Evolutionary conservation across 2,329 filamentous ascomycete species (phyloP).

Genomic region (Paecilomyces sp.): DNA sequence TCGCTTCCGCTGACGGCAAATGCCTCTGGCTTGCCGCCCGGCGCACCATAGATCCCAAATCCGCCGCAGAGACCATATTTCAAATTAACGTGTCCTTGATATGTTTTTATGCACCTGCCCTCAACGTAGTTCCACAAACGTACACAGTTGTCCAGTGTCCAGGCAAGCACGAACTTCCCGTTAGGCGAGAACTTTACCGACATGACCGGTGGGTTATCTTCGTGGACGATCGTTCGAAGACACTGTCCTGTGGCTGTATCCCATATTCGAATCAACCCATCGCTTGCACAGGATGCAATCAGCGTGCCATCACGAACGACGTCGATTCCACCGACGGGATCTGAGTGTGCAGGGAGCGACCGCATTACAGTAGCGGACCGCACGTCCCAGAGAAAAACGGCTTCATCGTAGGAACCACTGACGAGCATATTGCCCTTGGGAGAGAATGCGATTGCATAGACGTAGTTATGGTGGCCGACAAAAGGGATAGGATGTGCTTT

Average conservation of each 20-base stretch:
- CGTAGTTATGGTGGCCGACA: slow-evolving; percentile 89
- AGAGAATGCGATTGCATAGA: slow-evolving; percentile 91
- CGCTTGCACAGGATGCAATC: slow-evolving; percentile 83
- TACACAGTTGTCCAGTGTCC: slow-evolving; percentile 82
- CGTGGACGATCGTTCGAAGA: slow-evolving; percentile 87
- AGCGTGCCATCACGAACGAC: slow-evolving; percentile 89
- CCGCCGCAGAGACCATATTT: slow-evolving; percentile 78
- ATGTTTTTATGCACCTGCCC: slow-evolving; percentile 90
- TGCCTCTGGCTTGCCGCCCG: slow-evolving; percentile 31
- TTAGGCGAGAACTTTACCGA: slow-evolving; percentile 91
- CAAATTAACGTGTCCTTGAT: slow-evolving; percentile 82
- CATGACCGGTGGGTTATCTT: slow-evolving; percentile 86
- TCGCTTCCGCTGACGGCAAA: slow-evolving; percentile 83
- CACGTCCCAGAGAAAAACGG: slow-evolving; percentile 95
- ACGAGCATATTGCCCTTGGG: slow-evolving; percentile 97
- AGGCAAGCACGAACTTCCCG: slow-evolving; percentile 85
- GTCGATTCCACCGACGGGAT: slow-evolving; percentile 89
- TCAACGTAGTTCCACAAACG: slow-evolving; percentile 93
- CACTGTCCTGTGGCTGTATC: slow-evolving; percentile 94
- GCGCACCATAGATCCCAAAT: slow-evolving; percentile 61
- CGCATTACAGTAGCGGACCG: slow-evolving; percentile 81
- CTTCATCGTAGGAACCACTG: slow-evolving; percentile 93
- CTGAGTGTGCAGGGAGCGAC: slow-evolving; percentile 85
- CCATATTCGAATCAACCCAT: slow-evolving; percentile 91
- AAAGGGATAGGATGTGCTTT: slow-evolving; percentile 56